Evolutionary conservation across 129 eudicot species (phyloP), one percentile per base, ranked within the genome.

Genomic region (Mikania micrantha): DNA sequence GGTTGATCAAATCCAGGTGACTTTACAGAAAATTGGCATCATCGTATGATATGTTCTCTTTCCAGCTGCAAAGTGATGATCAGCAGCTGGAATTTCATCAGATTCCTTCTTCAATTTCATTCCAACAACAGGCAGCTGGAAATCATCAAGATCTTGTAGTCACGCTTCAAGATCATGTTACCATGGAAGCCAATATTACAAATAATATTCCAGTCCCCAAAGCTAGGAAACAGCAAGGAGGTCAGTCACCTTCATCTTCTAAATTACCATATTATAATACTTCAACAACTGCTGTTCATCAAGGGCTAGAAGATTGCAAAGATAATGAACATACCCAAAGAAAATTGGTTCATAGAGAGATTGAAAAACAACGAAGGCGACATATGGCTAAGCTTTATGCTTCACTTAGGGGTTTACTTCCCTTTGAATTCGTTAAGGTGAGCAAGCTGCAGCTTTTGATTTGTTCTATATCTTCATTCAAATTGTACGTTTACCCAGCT

Each of bases 401-500:
- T 4, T 89, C 93, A 28, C 90, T 89, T 59, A 64, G 96, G 15
- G 78, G 85, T 44, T 69, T 88, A 36, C 92, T 88, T 29, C 96
- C 96, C 10, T 83, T 85, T 4, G 87, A 88, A 28, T 85, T 70
- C 25, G 69, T 85, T 63, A 89, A 83, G 90, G 96, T 82, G 10
- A 49, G 34, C 36, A 6, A 38, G 42, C 10, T 6, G n/a, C n/a
- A n/a, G n/a, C n/a, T n/a, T n/a, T n/a, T n/a, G n/a, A n/a, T n/a
- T n/a, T 15, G 12, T 24, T 42, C 1, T 1, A 2, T 19, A 0
- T 9, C 2, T 13, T 5, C 32, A 36, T 5, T 13, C 38, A 19
- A 49, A 35, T 54, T 54, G 60, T 54, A 56, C 36, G 62, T 8
- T 48, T 67, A 32, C 25, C 34, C n/a, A n/a, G n/a, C n/a, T 16